A percentile compares a stretch with the other conserved stretches of the same genome.
Conservation (phyloP, 1,139 yeast species). For the Pichia norvegensis region DNA sequence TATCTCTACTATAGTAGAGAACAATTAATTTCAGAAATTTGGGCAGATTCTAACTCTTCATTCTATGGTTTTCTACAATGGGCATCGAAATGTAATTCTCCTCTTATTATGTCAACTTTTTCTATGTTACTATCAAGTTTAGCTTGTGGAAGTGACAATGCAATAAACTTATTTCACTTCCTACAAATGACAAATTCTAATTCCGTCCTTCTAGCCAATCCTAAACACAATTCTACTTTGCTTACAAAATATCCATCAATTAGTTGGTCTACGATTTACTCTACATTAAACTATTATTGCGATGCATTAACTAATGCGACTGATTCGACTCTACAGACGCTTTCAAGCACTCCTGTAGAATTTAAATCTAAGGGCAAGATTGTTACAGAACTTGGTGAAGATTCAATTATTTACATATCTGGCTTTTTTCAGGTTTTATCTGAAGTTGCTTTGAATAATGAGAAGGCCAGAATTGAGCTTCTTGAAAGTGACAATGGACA, state of each 20-base stretch:
- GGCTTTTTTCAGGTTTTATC: constrained; percentile 58
- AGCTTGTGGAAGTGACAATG: constrained; percentile 50
- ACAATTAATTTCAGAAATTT: constrained; percentile 51
- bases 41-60: constrained; percentile 61
- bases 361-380: constrained; percentile 15
- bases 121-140: constrained; percentile 73
- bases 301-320: constrained; percentile 10
- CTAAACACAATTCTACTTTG: constrained; percentile 15
- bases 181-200: constrained; percentile 25
- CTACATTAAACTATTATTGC: constrained; percentile 26
- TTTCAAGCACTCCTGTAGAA: neutral
- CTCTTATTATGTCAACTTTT: constrained; percentile 76
- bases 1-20: constrained; percentile 61
- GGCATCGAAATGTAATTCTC: constrained; percentile 81
- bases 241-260: constrained; percentile 23
- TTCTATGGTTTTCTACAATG: constrained; percentile 74
- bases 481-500: constrained; percentile 28
- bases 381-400: constrained; percentile 63
- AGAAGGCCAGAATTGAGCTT: constrained; percentile 32
- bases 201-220: constrained; percentile 9
- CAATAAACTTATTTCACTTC: constrained; percentile 40
- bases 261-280: constrained; percentile 30
- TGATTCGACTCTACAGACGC: neutral
- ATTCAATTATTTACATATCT: constrained; percentile 66
- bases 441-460: constrained; percentile 40